These are phyloP conservation scores for Sonneratia alba DNA, from an alignment of 345 rosid species.

Conservation along the genomic window DNA sequence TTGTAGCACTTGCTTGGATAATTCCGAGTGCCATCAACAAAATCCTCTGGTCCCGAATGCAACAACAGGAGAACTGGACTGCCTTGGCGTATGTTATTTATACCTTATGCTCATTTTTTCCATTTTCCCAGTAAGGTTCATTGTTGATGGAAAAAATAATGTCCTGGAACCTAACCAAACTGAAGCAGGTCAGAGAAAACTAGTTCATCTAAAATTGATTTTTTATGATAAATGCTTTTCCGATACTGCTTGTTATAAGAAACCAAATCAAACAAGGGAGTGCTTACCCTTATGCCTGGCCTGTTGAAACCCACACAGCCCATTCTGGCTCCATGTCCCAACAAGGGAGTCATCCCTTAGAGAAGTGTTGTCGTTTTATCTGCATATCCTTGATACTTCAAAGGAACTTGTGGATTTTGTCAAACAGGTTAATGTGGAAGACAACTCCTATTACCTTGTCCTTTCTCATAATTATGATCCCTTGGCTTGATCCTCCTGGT, in stretches of 20 bases:
- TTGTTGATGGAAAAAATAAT: background rate
- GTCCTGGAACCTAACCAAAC: background rate
- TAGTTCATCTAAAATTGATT: too few relatives aligned
- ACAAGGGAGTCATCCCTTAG: too few relatives aligned
- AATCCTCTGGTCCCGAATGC: slow-evolving; percentile 88
- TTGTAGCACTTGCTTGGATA: slow-evolving; percentile 89
- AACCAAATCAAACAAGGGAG: background rate
- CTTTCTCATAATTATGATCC: slow-evolving; percentile 73
- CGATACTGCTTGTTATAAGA: background rate
- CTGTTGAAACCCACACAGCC: too few relatives aligned
- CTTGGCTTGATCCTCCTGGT: slow-evolving; percentile 88
- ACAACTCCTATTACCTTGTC: slow-evolving; percentile 85
- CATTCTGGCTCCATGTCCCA: too few relatives aligned
- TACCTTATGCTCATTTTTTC: background rate
- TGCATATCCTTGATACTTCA: background rate
- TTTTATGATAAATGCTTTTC: too few relatives aligned
- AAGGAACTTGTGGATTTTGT: slow-evolving; percentile 1
- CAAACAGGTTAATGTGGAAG: slow-evolving; percentile 91
- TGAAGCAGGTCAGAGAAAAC: background rate
- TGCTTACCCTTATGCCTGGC: too few relatives aligned
- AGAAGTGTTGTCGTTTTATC: too few relatives aligned
- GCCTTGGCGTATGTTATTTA: slow-evolving; percentile 69
- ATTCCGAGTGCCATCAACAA: slow-evolving; percentile 87
- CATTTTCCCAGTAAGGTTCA: background rate
- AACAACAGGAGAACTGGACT: slow-evolving; percentile 88